Base-by-base conservation (phyloP, 345 rosid species). In the Brassica incana region DNA sequence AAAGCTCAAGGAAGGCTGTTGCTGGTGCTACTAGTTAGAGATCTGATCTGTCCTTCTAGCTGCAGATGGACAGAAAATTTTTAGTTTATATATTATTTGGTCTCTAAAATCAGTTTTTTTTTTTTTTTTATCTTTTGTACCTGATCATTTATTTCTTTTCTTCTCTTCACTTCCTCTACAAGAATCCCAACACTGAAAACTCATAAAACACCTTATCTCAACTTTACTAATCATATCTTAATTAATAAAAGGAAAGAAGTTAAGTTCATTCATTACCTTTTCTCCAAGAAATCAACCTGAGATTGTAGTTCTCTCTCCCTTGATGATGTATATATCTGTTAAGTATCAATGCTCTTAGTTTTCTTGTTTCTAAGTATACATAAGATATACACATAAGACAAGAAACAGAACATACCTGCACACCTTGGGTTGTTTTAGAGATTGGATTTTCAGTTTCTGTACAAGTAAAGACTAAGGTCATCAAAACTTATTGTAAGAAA, bases 141-240 rank as follows among this genome's bases (percentile, higher is more conserved):
- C 99, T 90, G 92, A 15, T 72, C 75, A 78, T 92, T 95, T 81
- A 78, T 88, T 67, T 76, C 74, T 78, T 85, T 89, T 65, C 77
- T 92, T 87, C 82, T 85, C 83, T 90, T 88, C 85, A 92, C 67
- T 79, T 95, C 99, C 81, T 95, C 92, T 20, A 78, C 80, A 76
- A 95, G 84, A 83, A 85, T 86, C 78, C 80, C 92, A 79, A 88
- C 77, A 74, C 99, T 81, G 77, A 89, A 61, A 71, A 75, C 63
- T 36, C 77, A 74, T 9, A 58, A 38, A 8, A 14, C 61, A 60
- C 32, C 71, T 27, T 63, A 12, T 52, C 36, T 75, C 67, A 62
- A 25, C 60, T 62, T 43, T 69, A 50, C 20, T 6, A 63, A 63
- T 56, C 38, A 58, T 15, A 6, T 29, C 18, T 32, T 18, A 59